Evolutionary conservation across 169 alveolate genomes (phyloP).

Genomic region (Cyclospora cayetanensis): DNA sequence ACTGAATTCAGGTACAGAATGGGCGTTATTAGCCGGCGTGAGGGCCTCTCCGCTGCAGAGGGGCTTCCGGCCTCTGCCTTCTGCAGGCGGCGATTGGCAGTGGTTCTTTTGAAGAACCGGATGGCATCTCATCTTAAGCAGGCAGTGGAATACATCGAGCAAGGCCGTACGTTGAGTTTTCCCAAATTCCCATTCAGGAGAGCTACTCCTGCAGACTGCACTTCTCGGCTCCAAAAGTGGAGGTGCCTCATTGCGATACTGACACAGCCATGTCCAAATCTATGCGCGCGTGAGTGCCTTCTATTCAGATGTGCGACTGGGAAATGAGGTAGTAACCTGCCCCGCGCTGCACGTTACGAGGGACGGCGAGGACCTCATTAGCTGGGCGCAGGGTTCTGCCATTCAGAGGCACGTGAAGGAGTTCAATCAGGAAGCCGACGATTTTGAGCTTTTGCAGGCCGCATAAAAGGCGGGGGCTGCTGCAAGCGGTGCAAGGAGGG

Average conservation of each 20-base stretch:
- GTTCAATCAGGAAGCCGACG: constrained; percentile 91
- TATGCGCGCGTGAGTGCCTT: not conserved
- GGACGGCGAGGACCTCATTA: constrained; percentile 96
- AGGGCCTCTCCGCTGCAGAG: constrained; percentile 91
- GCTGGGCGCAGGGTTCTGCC: constrained; percentile 96
- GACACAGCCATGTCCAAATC: too few species aligned
- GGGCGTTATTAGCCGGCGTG: constrained; percentile 94
- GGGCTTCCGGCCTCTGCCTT: constrained; percentile 95
- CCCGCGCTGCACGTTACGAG: constrained; percentile 97
- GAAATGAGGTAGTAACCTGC: constrained; percentile 94
- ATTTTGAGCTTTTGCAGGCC: constrained; percentile 84
- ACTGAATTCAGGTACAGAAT: constrained; percentile 84
- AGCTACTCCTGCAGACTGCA: not conserved
- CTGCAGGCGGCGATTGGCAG: constrained; percentile 97
- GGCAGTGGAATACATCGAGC: constrained; percentile 96
- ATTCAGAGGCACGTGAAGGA: constrained; percentile 86
- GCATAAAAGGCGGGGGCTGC: too few species aligned
- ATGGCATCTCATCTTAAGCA: constrained; percentile 94
- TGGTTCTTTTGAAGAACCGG: constrained; percentile 92
- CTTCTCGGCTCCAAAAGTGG: not conserved
- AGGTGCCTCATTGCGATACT: not conserved
- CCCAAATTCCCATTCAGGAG: not conserved
- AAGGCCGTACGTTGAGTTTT: constrained; percentile 89
- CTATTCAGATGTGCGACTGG: constrained; percentile 81
- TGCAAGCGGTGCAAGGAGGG: too few species aligned